Evolutionary conservation across 495 filamentous ascomycete species (phyloP).

Genomic region (Trichoderma asperelloides): DNA sequence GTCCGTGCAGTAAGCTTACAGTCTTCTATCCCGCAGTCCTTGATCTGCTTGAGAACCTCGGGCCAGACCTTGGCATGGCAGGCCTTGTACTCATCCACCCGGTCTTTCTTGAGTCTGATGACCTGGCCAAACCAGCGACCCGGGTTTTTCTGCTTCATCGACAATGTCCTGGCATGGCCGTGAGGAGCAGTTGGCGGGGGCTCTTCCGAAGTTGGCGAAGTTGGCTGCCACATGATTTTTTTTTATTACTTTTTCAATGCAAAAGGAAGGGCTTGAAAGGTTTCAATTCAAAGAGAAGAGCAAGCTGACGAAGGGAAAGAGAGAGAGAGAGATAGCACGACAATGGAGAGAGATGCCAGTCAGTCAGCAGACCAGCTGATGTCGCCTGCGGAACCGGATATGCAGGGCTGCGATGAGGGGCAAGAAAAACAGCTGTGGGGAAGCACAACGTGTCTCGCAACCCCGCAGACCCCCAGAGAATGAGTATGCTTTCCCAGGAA

Average conservation of each 20-base stretch:
- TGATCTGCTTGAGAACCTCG: conserved; percentile 62
- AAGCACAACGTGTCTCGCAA: neutral
- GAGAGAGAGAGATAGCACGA: neutral
- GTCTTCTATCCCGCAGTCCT: conserved; percentile 61
- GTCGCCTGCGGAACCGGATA: neutral
- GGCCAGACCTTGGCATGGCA: conserved; percentile 67
- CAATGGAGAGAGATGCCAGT: neutral
- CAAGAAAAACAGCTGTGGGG: neutral
- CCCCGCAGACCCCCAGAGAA: neutral
- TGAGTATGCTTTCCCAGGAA: neutral
- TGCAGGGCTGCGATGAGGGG: neutral
- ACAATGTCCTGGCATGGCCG: neutral
- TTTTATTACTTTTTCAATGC: neutral
- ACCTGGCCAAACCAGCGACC: conserved; percentile 56
- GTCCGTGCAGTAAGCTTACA: conserved; percentile 36
- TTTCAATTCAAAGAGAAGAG: too few species aligned
- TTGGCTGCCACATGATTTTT: neutral
- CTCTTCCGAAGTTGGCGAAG: neutral
- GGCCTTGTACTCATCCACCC: conserved; percentile 57
- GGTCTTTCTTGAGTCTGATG: conserved; percentile 59
- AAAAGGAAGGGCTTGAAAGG: neutral
- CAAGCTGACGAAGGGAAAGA: neutral
- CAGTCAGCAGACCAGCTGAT: neutral
- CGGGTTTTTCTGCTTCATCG: conserved; percentile 22
- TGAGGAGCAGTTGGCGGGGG: neutral